Evolutionary conservation across 257 asterid species (phyloP).

Genomic region (Solanum okadae): DNA sequence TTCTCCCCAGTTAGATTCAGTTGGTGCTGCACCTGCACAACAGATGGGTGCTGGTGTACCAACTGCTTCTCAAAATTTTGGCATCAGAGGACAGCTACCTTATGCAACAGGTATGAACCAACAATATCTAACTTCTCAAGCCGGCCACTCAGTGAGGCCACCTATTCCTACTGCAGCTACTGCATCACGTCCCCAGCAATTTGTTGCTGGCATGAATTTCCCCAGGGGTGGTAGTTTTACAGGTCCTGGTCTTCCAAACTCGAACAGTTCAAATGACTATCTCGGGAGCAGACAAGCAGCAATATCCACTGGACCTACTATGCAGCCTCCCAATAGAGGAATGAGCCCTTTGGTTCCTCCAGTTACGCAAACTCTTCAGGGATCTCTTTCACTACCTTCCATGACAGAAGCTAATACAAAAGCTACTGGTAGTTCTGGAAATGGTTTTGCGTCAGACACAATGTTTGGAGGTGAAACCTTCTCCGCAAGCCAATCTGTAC

Average conservation of each 20-base stretch:
- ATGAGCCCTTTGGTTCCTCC: conserved; percentile 30
- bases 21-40: conserved; percentile 33
- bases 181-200: conserved; percentile 43
- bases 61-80: conserved; percentile 22
- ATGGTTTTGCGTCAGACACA: conserved; percentile 29
- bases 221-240: conserved; percentile 31
- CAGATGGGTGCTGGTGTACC: conserved; percentile 25
- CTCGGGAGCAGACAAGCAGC: conserved; percentile 14
- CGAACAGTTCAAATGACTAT: conserved; percentile 40
- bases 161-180: conserved; percentile 35
- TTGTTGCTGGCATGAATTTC: conserved; percentile 27
- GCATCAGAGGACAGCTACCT: conserved; percentile 29
- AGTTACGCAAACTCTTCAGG: conserved; percentile 36
- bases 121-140: conserved; percentile 52
- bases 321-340: conserved; percentile 37
- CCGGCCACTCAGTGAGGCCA: conserved; percentile 40
- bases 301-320: conserved; percentile 24
- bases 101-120: conserved; percentile 45
- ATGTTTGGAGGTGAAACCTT: conserved; percentile 54
- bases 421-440: conserved; percentile 36
- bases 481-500: conserved; percentile 43
- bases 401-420: conserved; percentile 30
- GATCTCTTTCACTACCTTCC: conserved; percentile 35
- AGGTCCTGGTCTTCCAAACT: conserved; percentile 34
- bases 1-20: conserved; percentile 41